Conservation (phyloP, 1,284 basidiomycete genomes). For the Neolentinus lepideus region DNA sequence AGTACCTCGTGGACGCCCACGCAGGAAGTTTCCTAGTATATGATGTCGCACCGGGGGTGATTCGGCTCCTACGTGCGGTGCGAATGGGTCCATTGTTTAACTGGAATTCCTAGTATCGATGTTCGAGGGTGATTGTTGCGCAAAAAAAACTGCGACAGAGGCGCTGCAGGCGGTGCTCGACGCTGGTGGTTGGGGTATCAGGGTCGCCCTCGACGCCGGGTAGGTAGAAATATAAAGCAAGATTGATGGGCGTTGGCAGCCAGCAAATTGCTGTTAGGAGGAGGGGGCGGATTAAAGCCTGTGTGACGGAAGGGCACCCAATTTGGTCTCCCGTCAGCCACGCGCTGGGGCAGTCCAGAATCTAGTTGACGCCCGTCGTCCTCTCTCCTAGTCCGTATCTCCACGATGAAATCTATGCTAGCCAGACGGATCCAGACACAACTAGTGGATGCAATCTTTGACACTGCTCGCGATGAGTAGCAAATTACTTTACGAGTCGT, state of each 20-base stretch:
- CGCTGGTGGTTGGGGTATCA: not conserved
- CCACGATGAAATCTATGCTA: not conserved
- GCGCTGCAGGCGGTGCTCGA: not conserved
- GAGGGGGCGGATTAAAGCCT: not conserved
- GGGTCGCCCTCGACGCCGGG: not conserved
- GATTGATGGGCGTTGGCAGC: not conserved
- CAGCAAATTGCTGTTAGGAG: not conserved
- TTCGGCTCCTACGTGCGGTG: not conserved
- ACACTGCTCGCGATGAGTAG: not conserved
- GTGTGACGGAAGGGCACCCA: not conserved
- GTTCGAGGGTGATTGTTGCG: not conserved
- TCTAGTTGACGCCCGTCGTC: not conserved
- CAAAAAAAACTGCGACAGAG: not conserved
- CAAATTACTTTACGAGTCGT: not conserved
- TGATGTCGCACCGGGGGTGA: conserved; percentile 1
- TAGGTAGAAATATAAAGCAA: not conserved
- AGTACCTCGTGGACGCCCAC: not conserved
- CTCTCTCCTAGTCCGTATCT: not conserved
- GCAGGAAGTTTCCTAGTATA: not conserved
- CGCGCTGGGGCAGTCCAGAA: not conserved
- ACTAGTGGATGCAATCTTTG: too few relatives aligned
- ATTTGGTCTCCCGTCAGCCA: not conserved
- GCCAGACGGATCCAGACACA: not conserved
- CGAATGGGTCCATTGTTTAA: not conserved
- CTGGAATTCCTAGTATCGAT: not conserved